Evolutionary conservation across 1,284 basidiomycete genomes (phyloP).

Genomic region (Tilletia walkeri): DNA sequence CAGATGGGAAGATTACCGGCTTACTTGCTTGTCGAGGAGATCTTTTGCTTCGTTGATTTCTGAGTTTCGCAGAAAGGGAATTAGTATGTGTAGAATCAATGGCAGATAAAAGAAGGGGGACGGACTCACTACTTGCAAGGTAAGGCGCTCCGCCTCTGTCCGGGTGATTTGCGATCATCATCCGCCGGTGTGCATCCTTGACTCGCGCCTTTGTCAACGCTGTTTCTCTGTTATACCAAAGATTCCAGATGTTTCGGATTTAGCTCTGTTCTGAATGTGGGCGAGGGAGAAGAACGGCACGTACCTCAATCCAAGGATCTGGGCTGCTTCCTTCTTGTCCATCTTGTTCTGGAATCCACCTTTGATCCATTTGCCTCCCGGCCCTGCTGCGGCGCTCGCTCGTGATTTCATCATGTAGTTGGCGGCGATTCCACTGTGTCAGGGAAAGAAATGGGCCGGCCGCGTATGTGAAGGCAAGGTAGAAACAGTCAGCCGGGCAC

Average conservation of each 20-base stretch:
- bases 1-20: constrained; percentile 29
- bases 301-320: constrained; percentile 73
- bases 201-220: constrained; percentile 49
- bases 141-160: constrained; percentile 94
- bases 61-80: constrained; percentile 17
- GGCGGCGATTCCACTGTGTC: constrained; percentile 38
- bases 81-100: neutral
- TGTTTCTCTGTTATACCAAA: constrained; percentile 35
- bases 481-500: too few species aligned
- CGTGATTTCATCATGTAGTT: constrained; percentile 36
- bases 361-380: constrained; percentile 79
- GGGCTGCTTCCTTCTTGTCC: constrained; percentile 89
- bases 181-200: constrained; percentile 55
- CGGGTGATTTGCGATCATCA: constrained; percentile 73
- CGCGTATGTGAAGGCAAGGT: too few species aligned
- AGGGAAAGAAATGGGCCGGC: neutral
- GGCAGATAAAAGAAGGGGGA: neutral
- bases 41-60: constrained; percentile 56
- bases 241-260: too few species aligned
- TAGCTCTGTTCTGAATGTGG: neutral
- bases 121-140: constrained; percentile 72
- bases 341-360: constrained; percentile 95
- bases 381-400: constrained; percentile 54
- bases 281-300: constrained; percentile 10
- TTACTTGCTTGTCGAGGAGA: constrained; percentile 45